Percentiles rank a stretch among this genome's conserved stretches.
Conservation (phyloP, 2,329 filamentous ascomycete genomes). For the Lachnellula arida region DNA sequence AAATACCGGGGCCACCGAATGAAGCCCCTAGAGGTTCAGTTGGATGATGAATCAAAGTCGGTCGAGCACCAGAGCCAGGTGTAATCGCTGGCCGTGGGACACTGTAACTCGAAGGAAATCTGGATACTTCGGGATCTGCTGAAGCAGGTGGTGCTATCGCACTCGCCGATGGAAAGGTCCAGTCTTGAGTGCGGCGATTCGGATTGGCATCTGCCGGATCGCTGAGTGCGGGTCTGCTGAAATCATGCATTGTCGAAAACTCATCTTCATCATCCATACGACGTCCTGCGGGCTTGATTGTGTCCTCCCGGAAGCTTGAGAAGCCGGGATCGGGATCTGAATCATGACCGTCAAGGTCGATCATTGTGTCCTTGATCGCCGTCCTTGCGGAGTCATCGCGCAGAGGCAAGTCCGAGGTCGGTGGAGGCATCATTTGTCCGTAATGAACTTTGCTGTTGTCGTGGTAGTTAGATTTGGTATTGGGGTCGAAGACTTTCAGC, state of each 20-base stretch:
- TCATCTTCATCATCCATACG: slow-evolving; percentile 22
- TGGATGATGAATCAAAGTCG: slow-evolving; percentile 45
- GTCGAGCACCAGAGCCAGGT: slow-evolving; percentile 36
- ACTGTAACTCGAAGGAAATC: slow-evolving; percentile 40
- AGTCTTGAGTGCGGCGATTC: slow-evolving; percentile 50
- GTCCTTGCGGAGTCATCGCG: slow-evolving; percentile 50
- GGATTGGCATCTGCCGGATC: slow-evolving; percentile 52
- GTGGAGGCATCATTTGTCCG: slow-evolving; percentile 36
- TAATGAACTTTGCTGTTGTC: slow-evolving; percentile 61
- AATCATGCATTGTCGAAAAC: slow-evolving; percentile 33
- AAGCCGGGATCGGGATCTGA: slow-evolving; percentile 50
- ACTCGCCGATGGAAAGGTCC: slow-evolving; percentile 49
- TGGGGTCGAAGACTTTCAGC: slow-evolving; percentile 62
- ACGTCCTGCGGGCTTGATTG: slow-evolving; percentile 39
- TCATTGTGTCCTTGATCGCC: slow-evolving; percentile 55
- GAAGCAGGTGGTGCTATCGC: slow-evolving; percentile 46
- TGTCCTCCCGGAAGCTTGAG: slow-evolving; percentile 57
- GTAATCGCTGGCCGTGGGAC: slow-evolving; percentile 22
- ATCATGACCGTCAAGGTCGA: slow-evolving; percentile 59
- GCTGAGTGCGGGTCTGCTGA: slow-evolving; percentile 48
- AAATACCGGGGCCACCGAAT: slow-evolving; percentile 19
- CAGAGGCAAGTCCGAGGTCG: slow-evolving; percentile 52
- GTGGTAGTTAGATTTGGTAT: slow-evolving; percentile 59
- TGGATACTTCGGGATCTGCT: slow-evolving; percentile 48
- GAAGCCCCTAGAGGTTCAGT: slow-evolving; percentile 43